phyloP scores from a whole-genome alignment of 257 asterid genomes.

The Pogostemon cablin region DNA sequence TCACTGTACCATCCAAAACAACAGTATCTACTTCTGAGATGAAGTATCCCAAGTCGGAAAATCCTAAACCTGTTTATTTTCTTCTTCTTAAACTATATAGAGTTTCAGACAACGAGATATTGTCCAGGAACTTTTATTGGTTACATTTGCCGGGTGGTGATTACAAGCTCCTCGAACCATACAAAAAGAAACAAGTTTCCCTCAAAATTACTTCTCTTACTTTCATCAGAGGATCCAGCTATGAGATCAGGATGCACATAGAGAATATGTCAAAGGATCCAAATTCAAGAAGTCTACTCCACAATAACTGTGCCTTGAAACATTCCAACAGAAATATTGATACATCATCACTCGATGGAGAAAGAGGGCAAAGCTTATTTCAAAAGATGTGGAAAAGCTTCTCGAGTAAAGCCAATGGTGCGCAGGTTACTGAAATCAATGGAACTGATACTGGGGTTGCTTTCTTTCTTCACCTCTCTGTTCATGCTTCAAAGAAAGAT shows the following conservation, averaged over 20 bases:
- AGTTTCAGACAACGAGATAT: constrained; percentile 51
- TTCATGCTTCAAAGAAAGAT: constrained; percentile 59
- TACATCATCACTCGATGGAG: constrained; percentile 26
- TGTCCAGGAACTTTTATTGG: constrained; percentile 97
- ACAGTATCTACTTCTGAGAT: constrained; percentile 64
- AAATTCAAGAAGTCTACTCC: constrained; percentile 42
- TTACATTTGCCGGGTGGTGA: constrained; percentile 73
- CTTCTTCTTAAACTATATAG: constrained; percentile 87
- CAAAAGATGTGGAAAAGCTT: constrained; percentile 45
- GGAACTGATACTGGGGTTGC: constrained; percentile 80
- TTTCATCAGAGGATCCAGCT: constrained; percentile 57
- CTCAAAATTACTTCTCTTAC: constrained; percentile 63
- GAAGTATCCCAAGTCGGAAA: constrained; percentile 72
- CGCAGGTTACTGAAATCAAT: constrained; percentile 44
- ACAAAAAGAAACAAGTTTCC: constrained; percentile 54
- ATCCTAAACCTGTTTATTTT: constrained; percentile 76
- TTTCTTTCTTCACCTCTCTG: constrained; percentile 82
- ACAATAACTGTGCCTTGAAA: not conserved
- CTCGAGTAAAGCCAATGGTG: constrained; percentile 34
- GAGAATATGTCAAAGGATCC: constrained; percentile 67
- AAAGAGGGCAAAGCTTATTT: constrained; percentile 40
- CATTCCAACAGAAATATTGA: constrained; percentile 26
- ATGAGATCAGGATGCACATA: constrained; percentile 65
- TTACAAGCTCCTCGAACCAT: constrained; percentile 80
- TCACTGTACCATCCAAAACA: constrained; percentile 65